phyloP scores from a whole-genome alignment of 371 early-diverging fungal species.

The Zychaea mexicana region DNA sequence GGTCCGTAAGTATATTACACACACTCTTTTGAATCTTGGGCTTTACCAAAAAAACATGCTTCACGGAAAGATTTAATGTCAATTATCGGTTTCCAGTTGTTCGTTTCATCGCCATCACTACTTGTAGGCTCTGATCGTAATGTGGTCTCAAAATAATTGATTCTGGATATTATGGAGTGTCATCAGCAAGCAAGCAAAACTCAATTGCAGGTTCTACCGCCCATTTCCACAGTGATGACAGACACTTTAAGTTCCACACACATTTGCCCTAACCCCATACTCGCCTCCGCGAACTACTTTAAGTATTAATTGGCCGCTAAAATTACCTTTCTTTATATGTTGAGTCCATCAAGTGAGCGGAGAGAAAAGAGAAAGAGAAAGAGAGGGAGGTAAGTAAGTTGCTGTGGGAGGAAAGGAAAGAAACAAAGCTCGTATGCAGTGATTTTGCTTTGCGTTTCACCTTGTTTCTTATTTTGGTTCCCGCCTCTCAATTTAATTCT shows the following conservation, averaged over 20 bases:
- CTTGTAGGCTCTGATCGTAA: slow-evolving; percentile 29
- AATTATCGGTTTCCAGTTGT: slow-evolving; percentile 43
- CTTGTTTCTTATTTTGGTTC: too few species aligned
- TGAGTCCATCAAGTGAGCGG: slow-evolving; percentile 28
- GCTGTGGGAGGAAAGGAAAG: background rate
- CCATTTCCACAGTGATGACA: too few species aligned
- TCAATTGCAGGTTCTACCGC: too few species aligned
- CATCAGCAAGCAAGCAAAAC: slow-evolving; percentile 2
- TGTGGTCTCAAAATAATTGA: slow-evolving; percentile 41
- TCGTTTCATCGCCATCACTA: slow-evolving; percentile 18
- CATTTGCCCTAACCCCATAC: too few species aligned
- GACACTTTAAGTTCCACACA: too few species aligned
- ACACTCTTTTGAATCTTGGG: background rate
- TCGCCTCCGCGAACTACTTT: background rate
- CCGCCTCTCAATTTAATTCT: too few species aligned
- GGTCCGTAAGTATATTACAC: background rate
- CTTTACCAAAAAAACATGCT: slow-evolving; percentile 53
- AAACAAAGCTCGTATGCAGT: background rate
- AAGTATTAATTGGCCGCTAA: background rate
- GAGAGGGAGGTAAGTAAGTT: background rate
- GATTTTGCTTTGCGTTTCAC: too few species aligned
- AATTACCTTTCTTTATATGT: slow-evolving; percentile 45
- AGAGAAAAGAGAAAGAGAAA: background rate
- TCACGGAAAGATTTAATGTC: slow-evolving; percentile 54
- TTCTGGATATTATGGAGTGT: slow-evolving; percentile 18